Conservation (phyloP, 768 basidiomycete genomes). For the Pisolithus albus region DNA sequence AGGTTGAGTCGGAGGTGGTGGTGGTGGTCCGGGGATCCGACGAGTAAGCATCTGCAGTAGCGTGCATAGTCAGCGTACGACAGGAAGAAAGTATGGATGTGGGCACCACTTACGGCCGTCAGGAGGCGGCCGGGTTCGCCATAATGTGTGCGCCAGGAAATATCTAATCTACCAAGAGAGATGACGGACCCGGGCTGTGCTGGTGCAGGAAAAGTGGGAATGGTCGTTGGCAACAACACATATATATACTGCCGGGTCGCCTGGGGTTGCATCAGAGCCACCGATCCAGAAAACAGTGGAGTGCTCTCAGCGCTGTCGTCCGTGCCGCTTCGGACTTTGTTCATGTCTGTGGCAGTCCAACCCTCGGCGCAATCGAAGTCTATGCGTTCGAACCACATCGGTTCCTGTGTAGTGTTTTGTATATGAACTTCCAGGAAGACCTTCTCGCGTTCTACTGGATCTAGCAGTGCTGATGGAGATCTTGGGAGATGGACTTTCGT, state of each 20-base stretch:
- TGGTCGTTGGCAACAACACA: constrained; percentile 51
- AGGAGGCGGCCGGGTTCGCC: constrained; percentile 83
- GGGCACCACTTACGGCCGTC: constrained; percentile 52
- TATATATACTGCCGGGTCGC: constrained; percentile 87
- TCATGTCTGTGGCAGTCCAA: constrained; percentile 56
- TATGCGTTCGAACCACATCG: constrained; percentile 79
- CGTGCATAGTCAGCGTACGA: not conserved
- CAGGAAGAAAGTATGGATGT: not conserved
- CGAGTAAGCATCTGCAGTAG: constrained; percentile 62
- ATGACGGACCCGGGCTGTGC: constrained; percentile 65
- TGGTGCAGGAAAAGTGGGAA: constrained; percentile 39
- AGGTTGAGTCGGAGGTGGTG: constrained; percentile 13
- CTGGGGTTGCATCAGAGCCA: constrained; percentile 74
- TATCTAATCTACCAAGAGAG: constrained; percentile 80
- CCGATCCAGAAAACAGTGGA: constrained; percentile 51
- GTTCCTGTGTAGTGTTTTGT: constrained; percentile 75
- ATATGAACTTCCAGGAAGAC: constrained; percentile 91
- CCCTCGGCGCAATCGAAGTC: constrained; percentile 64
- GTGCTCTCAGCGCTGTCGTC: constrained; percentile 12
- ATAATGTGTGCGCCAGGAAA: constrained; percentile 80
- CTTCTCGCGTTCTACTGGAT: constrained; percentile 62
- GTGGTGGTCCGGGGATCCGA: constrained; percentile 52
- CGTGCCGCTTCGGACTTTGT: constrained; percentile 24
- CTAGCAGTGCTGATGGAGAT: constrained; percentile 65
- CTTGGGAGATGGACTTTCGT: constrained; percentile 82